A percentile compares a stretch with the other conserved stretches of the same genome.
These are phyloP conservation scores for Camellia lanceoleosa DNA, from an alignment of 148 eudicot genomes.

Conservation along the genomic window DNA sequence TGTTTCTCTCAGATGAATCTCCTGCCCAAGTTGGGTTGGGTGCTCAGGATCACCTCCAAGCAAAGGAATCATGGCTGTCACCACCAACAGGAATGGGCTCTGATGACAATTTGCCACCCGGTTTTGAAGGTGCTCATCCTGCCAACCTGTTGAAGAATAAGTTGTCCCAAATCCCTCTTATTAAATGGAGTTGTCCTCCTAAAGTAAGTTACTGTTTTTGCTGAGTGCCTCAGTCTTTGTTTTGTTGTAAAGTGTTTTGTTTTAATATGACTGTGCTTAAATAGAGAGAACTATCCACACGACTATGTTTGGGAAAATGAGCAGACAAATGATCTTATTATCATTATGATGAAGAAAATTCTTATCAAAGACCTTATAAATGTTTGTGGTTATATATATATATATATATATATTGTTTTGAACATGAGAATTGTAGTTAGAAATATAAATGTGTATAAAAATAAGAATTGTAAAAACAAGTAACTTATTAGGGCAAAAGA, in stretches of 20 bases:
- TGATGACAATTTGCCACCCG: constrained; percentile 77
- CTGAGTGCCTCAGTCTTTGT: constrained; percentile 7
- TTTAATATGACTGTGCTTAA: neutral
- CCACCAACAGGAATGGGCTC: constrained; percentile 32
- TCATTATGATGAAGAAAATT: neutral
- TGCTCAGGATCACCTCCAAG: constrained; percentile 75
- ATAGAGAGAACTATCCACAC: neutral
- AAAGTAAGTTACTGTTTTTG: constrained; percentile 41
- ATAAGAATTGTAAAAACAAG: too few species aligned
- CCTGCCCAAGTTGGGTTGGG: constrained; percentile 67
- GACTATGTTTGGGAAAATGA: neutral
- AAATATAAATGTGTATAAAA: too few species aligned
- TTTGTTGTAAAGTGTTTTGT: neutral
- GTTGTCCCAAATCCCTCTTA: constrained; percentile 53
- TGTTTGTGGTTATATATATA: neutral
- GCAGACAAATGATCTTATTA: neutral
- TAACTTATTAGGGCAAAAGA: too few species aligned
- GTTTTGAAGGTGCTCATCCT: constrained; percentile 71
- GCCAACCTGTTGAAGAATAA: constrained; percentile 44
- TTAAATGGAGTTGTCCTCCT: constrained; percentile 69
- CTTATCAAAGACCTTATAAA: neutral
- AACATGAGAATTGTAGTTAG: too few species aligned
- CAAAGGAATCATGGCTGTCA: constrained; percentile 37
- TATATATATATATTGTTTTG: too few species aligned
- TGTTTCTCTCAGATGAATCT: constrained; percentile 71